Evolutionary conservation across 2,329 filamentous ascomycete genomes (phyloP), one percentile per base, ranked within the genome.

Genomic region (Blastomyces parvus): DNA sequence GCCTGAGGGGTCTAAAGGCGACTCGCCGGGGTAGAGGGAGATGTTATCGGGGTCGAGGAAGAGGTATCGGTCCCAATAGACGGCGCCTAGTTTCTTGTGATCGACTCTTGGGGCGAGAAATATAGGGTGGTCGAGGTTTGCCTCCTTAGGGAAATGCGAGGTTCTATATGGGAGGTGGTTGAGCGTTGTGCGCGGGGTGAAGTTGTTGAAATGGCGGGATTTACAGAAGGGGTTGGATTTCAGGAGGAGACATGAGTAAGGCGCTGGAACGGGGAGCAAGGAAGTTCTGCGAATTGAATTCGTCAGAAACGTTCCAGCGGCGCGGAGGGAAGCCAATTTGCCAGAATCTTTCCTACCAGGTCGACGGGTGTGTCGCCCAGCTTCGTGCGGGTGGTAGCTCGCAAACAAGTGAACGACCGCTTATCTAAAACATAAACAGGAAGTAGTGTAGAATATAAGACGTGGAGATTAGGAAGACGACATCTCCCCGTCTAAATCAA

Each of bases 11-110:
- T 25, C 6, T 38, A 40, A 40, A 17, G 40, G 4, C 1, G 5
- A 30, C 44, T 66, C 63, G 22, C 59, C 52, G 52, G 70, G 62
- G 40, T 66, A 57, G 1, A 60, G 46, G 19, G 55, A 59, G 1
- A 68, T 66, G 59, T 70, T 62, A 59, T 71, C 36, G n/a, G 33
- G 50, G 25, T 55, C 30, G 48, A 1, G 13, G 22, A 56, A 56
- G 25, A 62, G 50, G 14, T 53, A 53, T 22, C 27, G 19, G 3
- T 61, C 50, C 33, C 48, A 5, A 38, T 36, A 22, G 17, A 53
- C 3, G 7, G 36, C 36, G 14, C 48, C 44, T 14, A 40, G 1
- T 52, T 36, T 61, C 2, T 22, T 17, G 33, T 36, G 33, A 17
- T 52, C 55, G 25, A 50, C 13, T 6, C 30, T 25, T 2, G 59